Conservation (phyloP, 208 protist genomes). For the Leishmania tarentolae region DNA sequence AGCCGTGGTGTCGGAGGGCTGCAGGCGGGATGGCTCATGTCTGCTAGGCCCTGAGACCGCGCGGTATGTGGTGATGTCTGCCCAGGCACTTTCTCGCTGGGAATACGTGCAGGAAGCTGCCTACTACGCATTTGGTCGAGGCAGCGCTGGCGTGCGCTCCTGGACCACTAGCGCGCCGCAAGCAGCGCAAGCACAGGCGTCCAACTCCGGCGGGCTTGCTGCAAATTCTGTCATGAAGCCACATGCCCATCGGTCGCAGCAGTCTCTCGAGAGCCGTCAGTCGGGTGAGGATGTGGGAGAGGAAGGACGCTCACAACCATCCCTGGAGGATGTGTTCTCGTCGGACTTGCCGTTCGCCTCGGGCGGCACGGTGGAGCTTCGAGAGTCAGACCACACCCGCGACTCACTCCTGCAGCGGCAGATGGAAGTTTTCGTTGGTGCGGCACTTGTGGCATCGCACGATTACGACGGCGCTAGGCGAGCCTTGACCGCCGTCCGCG, state of each 20-base stretch:
- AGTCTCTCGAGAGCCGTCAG: neutral
- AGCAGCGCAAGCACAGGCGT: neutral
- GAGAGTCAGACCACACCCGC: constrained; percentile 4
- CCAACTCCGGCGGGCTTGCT: neutral
- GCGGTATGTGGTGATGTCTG: constrained; percentile 64
- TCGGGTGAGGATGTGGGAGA: neutral
- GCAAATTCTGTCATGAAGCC: neutral
- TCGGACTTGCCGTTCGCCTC: neutral
- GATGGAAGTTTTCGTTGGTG: constrained; percentile 61
- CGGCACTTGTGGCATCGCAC: constrained; percentile 50
- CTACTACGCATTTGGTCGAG: constrained; percentile 6
- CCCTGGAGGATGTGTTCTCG: neutral
- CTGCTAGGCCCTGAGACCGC: constrained; percentile 31
- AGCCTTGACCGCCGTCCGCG: constrained; percentile 48
- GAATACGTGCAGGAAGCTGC: constrained; percentile 64
- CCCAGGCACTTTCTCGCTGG: constrained; percentile 79
- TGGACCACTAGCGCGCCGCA: neutral
- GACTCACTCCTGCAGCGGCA: constrained; percentile 46
- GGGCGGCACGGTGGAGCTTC: neutral
- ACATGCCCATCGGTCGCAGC: neutral
- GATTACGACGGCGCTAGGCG: constrained; percentile 68
- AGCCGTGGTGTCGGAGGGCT: neutral
- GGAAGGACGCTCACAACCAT: neutral
- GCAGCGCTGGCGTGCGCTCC: neutral
- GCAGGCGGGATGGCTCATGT: neutral